These are phyloP conservation scores for Saprolegnia diclina DNA, from an alignment of 352 stramenopile species.

Conservation along the genomic window DNA sequence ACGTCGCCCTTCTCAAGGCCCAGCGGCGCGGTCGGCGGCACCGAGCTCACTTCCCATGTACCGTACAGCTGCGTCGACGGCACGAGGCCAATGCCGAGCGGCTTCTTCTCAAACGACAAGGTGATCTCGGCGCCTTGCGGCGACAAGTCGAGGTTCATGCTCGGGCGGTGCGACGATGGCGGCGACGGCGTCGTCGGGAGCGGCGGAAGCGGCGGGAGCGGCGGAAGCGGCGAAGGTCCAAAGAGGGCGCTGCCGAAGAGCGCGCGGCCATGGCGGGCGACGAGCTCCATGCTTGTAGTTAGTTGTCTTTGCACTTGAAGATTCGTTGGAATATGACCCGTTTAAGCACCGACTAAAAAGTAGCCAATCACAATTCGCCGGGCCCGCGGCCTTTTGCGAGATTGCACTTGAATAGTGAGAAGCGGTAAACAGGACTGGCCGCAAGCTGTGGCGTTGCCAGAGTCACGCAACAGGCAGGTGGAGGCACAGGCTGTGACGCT, in stretches of 20 bases:
- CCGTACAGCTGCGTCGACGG: slow-evolving; percentile 75
- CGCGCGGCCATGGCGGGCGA: background rate
- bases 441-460: background rate
- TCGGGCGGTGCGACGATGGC: no score
- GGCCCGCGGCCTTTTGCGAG: background rate
- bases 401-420: background rate
- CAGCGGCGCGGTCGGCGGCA: slow-evolving; percentile 3
- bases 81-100: slow-evolving; percentile 67
- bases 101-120: slow-evolving; percentile 43
- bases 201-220: background rate
- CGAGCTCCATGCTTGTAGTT: slow-evolving; percentile 3
- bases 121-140: slow-evolving; percentile 14
- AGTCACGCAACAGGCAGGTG: background rate
- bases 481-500: background rate
- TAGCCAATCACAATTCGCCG: background rate
- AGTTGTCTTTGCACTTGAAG: background rate
- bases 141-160: background rate
- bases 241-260: background rate
- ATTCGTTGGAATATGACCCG: slow-evolving; percentile 4
- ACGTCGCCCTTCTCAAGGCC: slow-evolving; percentile 41
- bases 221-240: background rate
- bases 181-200: background rate
- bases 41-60: slow-evolving; percentile 58
- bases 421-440: background rate
- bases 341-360: background rate